Base-by-base conservation (phyloP, 805 yeast species). In the Myxozyma nipponensis region DNA sequence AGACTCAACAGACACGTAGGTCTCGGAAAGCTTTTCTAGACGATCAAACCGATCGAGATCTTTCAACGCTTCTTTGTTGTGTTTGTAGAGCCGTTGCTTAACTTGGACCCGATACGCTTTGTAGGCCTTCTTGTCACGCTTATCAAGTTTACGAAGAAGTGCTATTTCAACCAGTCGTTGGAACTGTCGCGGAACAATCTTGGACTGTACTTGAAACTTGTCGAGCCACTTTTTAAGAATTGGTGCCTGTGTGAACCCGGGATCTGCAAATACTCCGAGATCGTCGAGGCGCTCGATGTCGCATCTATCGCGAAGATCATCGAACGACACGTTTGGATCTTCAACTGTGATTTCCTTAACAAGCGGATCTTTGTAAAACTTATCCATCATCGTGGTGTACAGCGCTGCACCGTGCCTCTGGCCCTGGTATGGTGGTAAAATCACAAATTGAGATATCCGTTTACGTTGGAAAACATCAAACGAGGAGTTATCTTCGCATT, bases 301-400 rank as follows among this genome's bases (percentile, higher is more conserved):
- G 56, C 82, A 77, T 28, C 91, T 72, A 64, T 93, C 97, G 51
- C 98, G 76, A 58, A 93, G 71, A 63, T 86, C 95, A 63, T 93
- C 98, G 69, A 93, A 91, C 32, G 81, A 79, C 64, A 89, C 96
- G 63, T 84, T 86, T 2, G 98, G 98, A 65, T 93, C 98, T 65
- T 93, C 98, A 3, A 93, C 88, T 0, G 91, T 87, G 36, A 93
- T 76, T 60, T 90, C 95, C 30, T 70, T 68, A 22, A 89, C 79
- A 1, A 62, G 52, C 0, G 65, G 62, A 56, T 86, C 84, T 0
- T 62, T 57, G 2, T 72, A 59, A 85, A 95, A 88, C 40, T 65
- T 55, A 1, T 74, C 70, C 48, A 77, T 73, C 5, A 93, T 67
- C 0, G 74, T 53, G 9, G 72, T 68, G 65, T 91, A 91, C 25